Conservation (phyloP, 2,329 filamentous ascomycete species). For the Lachnellula occidentalis region DNA sequence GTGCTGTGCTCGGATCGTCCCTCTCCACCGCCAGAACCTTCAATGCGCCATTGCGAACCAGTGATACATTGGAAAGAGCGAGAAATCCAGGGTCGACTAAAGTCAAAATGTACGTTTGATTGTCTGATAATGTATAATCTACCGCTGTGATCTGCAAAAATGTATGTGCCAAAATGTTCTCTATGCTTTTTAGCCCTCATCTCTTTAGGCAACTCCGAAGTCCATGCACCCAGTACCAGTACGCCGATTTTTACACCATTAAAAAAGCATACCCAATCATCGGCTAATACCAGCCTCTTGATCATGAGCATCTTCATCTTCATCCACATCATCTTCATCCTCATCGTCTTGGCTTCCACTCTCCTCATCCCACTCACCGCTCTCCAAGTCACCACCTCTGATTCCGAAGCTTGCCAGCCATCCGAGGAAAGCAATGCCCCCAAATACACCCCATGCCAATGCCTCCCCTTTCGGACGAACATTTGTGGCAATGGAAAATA, state of each 20-base stretch:
- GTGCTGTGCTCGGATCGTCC: no score
- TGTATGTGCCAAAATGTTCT: no score
- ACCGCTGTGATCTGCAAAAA: no score
- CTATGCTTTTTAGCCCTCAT: background rate
- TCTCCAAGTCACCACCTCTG: conserved; percentile 55
- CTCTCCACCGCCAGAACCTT: no score
- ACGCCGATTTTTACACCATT: background rate
- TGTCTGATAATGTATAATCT: no score
- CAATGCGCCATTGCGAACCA: no score
- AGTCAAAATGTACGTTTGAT: no score
- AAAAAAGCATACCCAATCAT: background rate
- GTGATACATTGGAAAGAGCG: no score
- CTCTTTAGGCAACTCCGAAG: background rate
- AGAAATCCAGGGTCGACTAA: no score
- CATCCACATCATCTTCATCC: background rate
- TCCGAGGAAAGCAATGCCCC: conserved; percentile 72
- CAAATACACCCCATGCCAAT: conserved; percentile 82
- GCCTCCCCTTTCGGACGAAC: conserved; percentile 77
- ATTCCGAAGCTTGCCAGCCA: conserved; percentile 79
- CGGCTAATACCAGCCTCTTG: background rate
- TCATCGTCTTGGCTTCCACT: conserved; percentile 8
- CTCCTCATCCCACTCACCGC: conserved; percentile 41
- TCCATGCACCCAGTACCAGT: background rate
- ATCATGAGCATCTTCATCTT: background rate
- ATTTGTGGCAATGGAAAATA: conserved; percentile 74